Conservation (phyloP, 2,329 filamentous ascomycete species). For the Neofusicoccum ribis region DNA sequence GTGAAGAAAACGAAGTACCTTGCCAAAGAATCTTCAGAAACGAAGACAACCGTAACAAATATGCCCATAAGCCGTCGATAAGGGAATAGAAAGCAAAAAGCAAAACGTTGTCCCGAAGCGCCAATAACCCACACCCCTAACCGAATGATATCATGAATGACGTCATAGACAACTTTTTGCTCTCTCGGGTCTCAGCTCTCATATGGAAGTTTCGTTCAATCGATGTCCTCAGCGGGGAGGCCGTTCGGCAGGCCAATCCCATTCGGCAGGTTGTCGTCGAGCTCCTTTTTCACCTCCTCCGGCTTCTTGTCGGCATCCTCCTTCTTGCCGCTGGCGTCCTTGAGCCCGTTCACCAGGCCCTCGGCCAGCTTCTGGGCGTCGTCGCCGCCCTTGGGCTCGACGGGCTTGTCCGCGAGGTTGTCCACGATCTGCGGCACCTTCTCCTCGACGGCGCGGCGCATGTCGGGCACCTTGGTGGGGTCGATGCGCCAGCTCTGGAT, state of each 20-base stretch:
- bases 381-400: constrained; percentile 25
- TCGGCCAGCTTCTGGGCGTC: constrained; percentile 28
- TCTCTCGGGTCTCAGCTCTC: not conserved
- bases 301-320: constrained; percentile 22
- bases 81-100: not conserved
- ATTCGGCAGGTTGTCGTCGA: constrained; percentile 30
- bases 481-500: constrained; percentile 58
- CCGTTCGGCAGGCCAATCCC: constrained; percentile 34
- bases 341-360: not conserved
- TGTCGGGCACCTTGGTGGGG: constrained; percentile 51
- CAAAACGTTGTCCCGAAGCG: not conserved
- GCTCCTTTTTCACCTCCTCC: constrained; percentile 24
- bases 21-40: not conserved
- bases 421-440: constrained; percentile 35
- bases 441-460: constrained; percentile 45
- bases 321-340: not conserved
- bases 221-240: constrained; percentile 15
- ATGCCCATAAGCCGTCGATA: not conserved
- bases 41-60: not conserved
- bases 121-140: not conserved
- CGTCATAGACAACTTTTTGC: not conserved
- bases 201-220: no score
- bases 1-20: not conserved
- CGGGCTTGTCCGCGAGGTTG: constrained; percentile 31
- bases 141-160: not conserved